Conservation (phyloP, 2,329 filamentous ascomycete species). For the Stachybotrys chlorohalonatus region DNA sequence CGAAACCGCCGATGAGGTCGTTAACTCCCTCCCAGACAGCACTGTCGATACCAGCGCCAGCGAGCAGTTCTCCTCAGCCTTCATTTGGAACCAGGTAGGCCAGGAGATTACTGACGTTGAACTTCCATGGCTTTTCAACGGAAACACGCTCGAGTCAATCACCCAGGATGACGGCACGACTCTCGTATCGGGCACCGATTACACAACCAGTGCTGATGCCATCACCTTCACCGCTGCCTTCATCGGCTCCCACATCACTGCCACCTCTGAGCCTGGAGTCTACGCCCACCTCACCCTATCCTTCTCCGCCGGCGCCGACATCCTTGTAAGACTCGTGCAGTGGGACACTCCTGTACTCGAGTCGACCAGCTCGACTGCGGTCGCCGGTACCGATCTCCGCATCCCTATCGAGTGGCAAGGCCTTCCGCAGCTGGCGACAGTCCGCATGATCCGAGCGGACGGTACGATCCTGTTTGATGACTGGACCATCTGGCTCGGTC, state of each 20-base stretch:
- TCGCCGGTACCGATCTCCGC: conserved; percentile 1
- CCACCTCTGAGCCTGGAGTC: conserved; percentile 30
- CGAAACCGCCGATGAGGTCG: conserved; percentile 29
- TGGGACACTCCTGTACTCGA: conserved; percentile 34
- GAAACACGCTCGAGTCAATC: conserved; percentile 30
- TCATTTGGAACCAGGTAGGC: conserved; percentile 43
- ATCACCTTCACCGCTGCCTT: conserved; percentile 40
- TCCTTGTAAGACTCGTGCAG: conserved; percentile 39
- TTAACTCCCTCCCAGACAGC: conserved; percentile 40
- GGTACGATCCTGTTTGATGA: conserved; percentile 43
- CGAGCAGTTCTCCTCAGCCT: conserved; percentile 40
- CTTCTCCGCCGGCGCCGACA: conserved; percentile 41
- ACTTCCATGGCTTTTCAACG: conserved; percentile 43
- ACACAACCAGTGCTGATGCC: conserved; percentile 31
- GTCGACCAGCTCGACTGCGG: conserved; percentile 1
- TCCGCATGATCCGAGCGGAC: conserved; percentile 16
- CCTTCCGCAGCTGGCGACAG: conserved; percentile 1
- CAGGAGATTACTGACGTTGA: conserved; percentile 29
- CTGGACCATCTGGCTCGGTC: conserved; percentile 44
- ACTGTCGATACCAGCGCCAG: conserved; percentile 36
- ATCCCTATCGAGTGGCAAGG: background rate
- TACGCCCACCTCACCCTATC: conserved; percentile 40
- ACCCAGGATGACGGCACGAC: conserved; percentile 9
- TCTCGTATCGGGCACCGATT: conserved; percentile 31
- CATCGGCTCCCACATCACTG: conserved; percentile 31